These are phyloP conservation scores for Climacium dendroides DNA, from an alignment of 225 moss, liverwort and hornwort genomes.

Conservation along the genomic window DNA sequence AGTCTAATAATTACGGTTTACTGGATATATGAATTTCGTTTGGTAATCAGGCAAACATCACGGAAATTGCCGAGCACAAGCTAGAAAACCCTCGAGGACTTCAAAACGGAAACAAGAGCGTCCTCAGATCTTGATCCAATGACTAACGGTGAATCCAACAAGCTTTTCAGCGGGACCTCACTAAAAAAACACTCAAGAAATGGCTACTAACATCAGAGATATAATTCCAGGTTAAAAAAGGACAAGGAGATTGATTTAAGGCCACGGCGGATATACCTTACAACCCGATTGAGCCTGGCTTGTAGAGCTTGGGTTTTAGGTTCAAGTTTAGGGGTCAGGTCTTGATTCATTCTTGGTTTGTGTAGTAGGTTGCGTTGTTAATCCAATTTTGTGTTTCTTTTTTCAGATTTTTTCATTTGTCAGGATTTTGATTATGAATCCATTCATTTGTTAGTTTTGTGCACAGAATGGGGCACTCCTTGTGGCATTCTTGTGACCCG, in stretches of 20 bases:
- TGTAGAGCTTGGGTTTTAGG: too few relatives aligned
- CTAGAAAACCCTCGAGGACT: neutral
- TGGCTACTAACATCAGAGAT: neutral
- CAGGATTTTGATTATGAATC: too few relatives aligned
- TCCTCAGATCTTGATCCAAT: neutral
- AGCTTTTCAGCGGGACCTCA: neutral
- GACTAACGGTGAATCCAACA: neutral
- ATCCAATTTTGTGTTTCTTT: too few relatives aligned
- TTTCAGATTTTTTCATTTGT: too few relatives aligned
- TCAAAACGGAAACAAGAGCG: neutral
- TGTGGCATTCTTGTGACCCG: too few relatives aligned
- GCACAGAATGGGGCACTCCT: too few relatives aligned
- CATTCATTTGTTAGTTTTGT: too few relatives aligned
- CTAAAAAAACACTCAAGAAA: neutral
- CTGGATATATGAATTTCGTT: neutral
- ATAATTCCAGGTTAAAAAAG: neutral
- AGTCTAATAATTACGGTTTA: neutral
- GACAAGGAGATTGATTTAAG: neutral
- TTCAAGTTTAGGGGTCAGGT: too few relatives aligned
- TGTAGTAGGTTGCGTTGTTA: too few relatives aligned
- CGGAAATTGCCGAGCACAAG: neutral
- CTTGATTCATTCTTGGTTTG: too few relatives aligned
- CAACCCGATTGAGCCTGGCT: too few relatives aligned
- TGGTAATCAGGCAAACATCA: neutral
- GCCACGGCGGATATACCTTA: too few relatives aligned